phyloP scores from a whole-genome alignment of 2,329 filamentous ascomycete genomes.

The Thelonectria blattea region DNA sequence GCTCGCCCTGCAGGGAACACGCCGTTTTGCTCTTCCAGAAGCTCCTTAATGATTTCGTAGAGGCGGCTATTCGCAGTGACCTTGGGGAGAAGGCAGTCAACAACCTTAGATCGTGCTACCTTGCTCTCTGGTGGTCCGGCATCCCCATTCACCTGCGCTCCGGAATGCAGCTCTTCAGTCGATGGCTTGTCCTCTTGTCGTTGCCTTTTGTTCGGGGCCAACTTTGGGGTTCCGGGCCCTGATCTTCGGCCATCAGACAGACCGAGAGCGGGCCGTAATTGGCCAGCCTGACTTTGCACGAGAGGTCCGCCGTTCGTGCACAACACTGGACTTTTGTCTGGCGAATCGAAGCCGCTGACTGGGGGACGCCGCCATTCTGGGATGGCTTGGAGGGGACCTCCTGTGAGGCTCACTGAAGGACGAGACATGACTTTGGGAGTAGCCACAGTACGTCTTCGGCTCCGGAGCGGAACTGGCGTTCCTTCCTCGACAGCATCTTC shows the following conservation, averaged over 20 bases:
- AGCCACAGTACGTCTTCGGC: slow-evolving; percentile 24
- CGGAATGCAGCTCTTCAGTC: not conserved
- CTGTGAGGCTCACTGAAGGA: slow-evolving; percentile 33
- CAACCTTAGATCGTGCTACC: slow-evolving; percentile 10
- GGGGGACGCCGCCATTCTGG: slow-evolving; percentile 35
- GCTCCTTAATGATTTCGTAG: slow-evolving; percentile 36
- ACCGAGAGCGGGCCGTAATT: slow-evolving; percentile 31
- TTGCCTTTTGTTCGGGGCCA: slow-evolving; percentile 19
- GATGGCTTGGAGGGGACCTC: slow-evolving; percentile 26
- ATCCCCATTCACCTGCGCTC: not conserved
- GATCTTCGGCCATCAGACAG: slow-evolving; percentile 20
- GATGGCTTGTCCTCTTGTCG: slow-evolving; percentile 8
- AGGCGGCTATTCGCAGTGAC: slow-evolving; percentile 28
- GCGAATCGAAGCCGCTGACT: slow-evolving; percentile 27
- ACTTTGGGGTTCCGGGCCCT: slow-evolving; percentile 20
- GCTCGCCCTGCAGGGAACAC: slow-evolving; percentile 59
- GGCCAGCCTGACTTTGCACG: slow-evolving; percentile 30
- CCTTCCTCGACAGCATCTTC: not conserved
- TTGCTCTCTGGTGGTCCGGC: slow-evolving; percentile 6
- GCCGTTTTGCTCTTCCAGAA: slow-evolving; percentile 46
- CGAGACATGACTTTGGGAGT: slow-evolving; percentile 28
- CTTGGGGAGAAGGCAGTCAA: slow-evolving; percentile 27
- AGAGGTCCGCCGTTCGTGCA: slow-evolving; percentile 29
- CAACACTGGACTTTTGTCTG: slow-evolving; percentile 14
- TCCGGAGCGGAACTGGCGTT: slow-evolving; percentile 9